A percentile compares a stretch with the other conserved stretches of the same genome.
Evolutionary conservation across 768 basidiomycete species (phyloP).

Genomic region (Psilocybe azurescens): DNA sequence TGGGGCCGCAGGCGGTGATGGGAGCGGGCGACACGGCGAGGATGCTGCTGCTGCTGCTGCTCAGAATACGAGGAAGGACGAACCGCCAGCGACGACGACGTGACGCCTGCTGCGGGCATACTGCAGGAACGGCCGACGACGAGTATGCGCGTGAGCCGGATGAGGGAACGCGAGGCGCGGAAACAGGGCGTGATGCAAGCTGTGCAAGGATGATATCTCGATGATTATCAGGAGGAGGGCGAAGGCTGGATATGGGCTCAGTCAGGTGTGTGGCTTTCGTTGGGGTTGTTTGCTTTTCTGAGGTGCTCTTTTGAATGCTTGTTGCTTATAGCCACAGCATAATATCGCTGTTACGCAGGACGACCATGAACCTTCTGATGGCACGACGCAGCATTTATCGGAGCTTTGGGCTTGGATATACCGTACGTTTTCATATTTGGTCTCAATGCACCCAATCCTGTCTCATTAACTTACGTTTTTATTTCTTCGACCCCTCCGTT

Average conservation of each 20-base stretch:
- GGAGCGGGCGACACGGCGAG: not conserved
- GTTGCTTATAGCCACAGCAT: conserved; percentile 53
- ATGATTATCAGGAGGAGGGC: conserved; percentile 75
- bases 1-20: not conserved
- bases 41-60: not conserved
- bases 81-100: not conserved
- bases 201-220: conserved; percentile 77
- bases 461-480: no score
- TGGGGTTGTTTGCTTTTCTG: not conserved
- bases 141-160: conserved; percentile 25
- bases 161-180: conserved; percentile 17
- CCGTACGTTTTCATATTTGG: conserved; percentile 48
- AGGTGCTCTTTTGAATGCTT: not conserved
- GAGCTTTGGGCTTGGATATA: conserved; percentile 81
- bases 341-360: conserved; percentile 60
- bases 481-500: not conserved
- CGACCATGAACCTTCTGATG: conserved; percentile 42
- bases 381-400: conserved; percentile 47
- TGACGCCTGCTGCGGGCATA: not conserved
- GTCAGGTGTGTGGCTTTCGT: conserved; percentile 51
- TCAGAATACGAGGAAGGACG: not conserved
- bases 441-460: not conserved
- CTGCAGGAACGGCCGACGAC: conserved; percentile 26
- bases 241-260: conserved; percentile 72
- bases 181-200: conserved; percentile 45